phyloP scores from a whole-genome alignment of 139 green algal species.

The Asterochloris sp. region DNA sequence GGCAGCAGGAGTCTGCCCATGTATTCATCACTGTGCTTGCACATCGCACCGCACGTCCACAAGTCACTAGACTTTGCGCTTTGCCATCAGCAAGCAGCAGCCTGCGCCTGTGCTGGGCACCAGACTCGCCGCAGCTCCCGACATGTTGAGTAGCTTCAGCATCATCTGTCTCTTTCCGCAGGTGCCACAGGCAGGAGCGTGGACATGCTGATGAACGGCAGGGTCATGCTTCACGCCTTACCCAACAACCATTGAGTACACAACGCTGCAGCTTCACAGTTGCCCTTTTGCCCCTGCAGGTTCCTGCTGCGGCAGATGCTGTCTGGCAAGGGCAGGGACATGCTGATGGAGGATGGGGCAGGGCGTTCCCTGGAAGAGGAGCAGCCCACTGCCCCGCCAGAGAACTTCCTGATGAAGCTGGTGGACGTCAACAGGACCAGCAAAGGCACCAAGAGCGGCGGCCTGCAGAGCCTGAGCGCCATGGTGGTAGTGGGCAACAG shows the following conservation, averaged over 20 bases:
- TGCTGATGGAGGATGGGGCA: not conserved
- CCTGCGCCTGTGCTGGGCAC: not conserved
- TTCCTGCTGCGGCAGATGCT: not conserved
- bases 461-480: constrained; percentile 16
- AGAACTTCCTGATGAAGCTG: constrained; percentile 16
- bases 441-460: constrained; percentile 15
- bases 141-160: not conserved
- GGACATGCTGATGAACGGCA: not conserved
- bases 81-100: not conserved
- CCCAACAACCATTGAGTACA: not conserved
- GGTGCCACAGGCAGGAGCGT: not conserved
- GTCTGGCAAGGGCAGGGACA: not conserved
- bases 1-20: not conserved
- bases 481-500: constrained; percentile 22
- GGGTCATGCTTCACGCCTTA: not conserved
- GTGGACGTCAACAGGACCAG: constrained; percentile 20
- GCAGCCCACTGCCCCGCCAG: not conserved
- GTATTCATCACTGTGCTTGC: too few species aligned
- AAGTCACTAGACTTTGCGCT: not conserved
- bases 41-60: not conserved
- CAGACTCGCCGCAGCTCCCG: too few species aligned
- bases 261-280: not conserved
- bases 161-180: not conserved
- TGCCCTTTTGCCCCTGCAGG: not conserved
- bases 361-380: not conserved